Percentiles rank a stretch among this genome's conserved stretches.
phyloP scores from a whole-genome alignment of 345 rosid genomes.

The Lepidium africanum region DNA sequence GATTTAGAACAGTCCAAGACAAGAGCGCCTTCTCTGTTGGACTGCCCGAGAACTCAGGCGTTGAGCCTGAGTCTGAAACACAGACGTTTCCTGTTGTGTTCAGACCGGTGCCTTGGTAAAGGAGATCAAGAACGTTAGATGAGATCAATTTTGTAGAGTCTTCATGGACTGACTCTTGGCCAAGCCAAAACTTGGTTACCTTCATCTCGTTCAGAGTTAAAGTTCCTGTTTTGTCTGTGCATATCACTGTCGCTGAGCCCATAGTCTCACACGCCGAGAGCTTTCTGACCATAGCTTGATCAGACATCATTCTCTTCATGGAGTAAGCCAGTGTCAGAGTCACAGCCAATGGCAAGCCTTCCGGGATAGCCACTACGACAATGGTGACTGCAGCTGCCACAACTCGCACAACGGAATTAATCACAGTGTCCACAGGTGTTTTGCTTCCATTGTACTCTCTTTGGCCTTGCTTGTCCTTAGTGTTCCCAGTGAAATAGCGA shows the following conservation, averaged over 20 bases:
- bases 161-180: constrained; percentile 37
- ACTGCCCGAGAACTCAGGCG: constrained; percentile 50
- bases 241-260: constrained; percentile 63
- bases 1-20: constrained; percentile 46
- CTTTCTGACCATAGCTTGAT: constrained; percentile 68
- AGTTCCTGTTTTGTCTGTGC: constrained; percentile 73
- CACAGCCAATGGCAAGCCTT: constrained; percentile 65
- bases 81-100: constrained; percentile 48
- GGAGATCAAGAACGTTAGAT: constrained; percentile 24
- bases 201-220: constrained; percentile 61
- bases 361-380: constrained; percentile 68
- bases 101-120: constrained; percentile 46
- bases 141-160: constrained; percentile 25
- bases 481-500: constrained; percentile 65
- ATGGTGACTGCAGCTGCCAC: constrained; percentile 62
- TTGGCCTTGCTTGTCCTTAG: constrained; percentile 31
- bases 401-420: constrained; percentile 42
- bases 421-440: constrained; percentile 32
- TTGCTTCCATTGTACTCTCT: constrained; percentile 36
- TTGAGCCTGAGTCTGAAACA: constrained; percentile 30
- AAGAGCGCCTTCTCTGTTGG: constrained; percentile 74
- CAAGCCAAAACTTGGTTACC: constrained; percentile 56
- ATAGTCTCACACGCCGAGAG: constrained; percentile 69
- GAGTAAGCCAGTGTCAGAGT: constrained; percentile 75
- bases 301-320: constrained; percentile 68